Percentiles rank a stretch among this genome's conserved stretches.
Evolutionary conservation across 192 early-diverging fungal genomes (phyloP).

Genomic region (Coemansia sp.): DNA sequence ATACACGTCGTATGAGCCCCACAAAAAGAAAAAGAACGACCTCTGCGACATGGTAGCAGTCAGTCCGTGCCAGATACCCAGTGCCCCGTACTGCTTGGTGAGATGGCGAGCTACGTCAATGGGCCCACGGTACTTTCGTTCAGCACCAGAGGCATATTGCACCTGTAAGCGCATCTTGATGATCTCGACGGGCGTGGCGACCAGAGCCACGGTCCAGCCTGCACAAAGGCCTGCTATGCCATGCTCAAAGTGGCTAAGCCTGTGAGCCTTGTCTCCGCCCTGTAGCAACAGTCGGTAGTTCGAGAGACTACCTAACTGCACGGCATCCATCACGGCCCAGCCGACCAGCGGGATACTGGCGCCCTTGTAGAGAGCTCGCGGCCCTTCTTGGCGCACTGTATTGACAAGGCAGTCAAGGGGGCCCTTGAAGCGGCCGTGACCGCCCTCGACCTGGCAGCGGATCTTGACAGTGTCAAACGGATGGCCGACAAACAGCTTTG

Average conservation of each 20-base stretch:
- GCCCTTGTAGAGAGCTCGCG: constrained; percentile 86
- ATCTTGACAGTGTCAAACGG: constrained; percentile 85
- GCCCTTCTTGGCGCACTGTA: constrained; percentile 68
- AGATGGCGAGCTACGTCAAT: constrained; percentile 78
- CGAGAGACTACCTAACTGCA: constrained; percentile 75
- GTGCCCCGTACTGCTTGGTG: constrained; percentile 71
- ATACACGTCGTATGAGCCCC: constrained; percentile 60
- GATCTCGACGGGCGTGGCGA: constrained; percentile 79
- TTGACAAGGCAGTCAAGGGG: constrained; percentile 65
- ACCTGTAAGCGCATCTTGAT: constrained; percentile 72
- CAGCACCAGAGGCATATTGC: constrained; percentile 66
- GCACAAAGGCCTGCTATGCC: constrained; percentile 67
- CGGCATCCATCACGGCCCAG: constrained; percentile 84
- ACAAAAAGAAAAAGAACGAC: constrained; percentile 71
- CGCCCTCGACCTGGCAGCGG: constrained; percentile 70
- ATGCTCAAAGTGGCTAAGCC: constrained; percentile 66
- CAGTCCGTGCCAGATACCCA: constrained; percentile 84
- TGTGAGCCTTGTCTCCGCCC: constrained; percentile 58
- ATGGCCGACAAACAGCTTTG: constrained; percentile 77
- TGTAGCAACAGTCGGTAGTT: constrained; percentile 75
- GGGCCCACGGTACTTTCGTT: constrained; percentile 78
- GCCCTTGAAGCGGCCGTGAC: constrained; percentile 68
- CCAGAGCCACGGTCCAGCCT: constrained; percentile 76
- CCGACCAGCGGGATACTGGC: constrained; percentile 89
- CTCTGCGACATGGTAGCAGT: constrained; percentile 80